A percentile compares a stretch with the other conserved stretches of the same genome.
Conservation (phyloP, 306 rosid genomes). For the Medicago truncatula region MtrunA17r5.0-ANR NC_053049.1:45123501-45124000, state of each 20-base stretch:
- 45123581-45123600: slow-evolving; percentile 61
- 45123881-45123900: slow-evolving; percentile 2
- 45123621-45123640: slow-evolving; percentile 34
- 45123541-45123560: slow-evolving; percentile 73
- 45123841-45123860: no score
- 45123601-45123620: slow-evolving; percentile 31
- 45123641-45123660: slow-evolving; percentile 9
- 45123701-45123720: no score
- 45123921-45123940: slow-evolving; percentile 16
- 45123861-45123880: no score
- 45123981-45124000: slow-evolving; percentile 2
- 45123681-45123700: neutral
- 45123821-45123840: no score
- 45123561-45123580: slow-evolving; percentile 80
- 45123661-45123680: slow-evolving; percentile 23
- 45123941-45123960: neutral
- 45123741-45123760: no score
- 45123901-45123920: slow-evolving; percentile 28
- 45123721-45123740: no score
- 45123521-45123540: slow-evolving; percentile 76
- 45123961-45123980: no score
- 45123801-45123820: no score
- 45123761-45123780: no score
- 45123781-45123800: no score
- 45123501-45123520: slow-evolving; percentile 59